Base-by-base conservation (phyloP, 768 basidiomycete species). In the Austroboletus eburneus region DNA sequence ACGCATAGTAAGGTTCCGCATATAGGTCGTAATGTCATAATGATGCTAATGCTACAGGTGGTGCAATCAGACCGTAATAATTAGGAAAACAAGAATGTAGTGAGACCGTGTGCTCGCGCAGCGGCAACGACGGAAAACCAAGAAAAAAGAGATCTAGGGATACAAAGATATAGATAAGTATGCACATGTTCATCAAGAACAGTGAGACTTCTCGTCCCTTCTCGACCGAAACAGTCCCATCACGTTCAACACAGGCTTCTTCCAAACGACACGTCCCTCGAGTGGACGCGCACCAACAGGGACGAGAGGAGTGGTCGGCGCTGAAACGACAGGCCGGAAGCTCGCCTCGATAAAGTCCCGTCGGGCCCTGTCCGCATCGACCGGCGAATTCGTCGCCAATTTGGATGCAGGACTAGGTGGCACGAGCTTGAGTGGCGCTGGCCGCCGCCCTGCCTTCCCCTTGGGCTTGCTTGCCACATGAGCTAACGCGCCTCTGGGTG, bases 301-400 rank as follows among this genome's bases (percentile, higher is more conserved):
- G 10, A 38, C 35, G 29, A 27, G 17, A 12, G 36, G 47, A 13
- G 24, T 33, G 17, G 30, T 38, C 22, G 49, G 49, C 20, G 41
- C 38, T 23, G 38, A 43, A 16, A 5, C 1, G 5, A 14, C 29
- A 14, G 73, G 72, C n/a, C 59, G 57, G 50, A 77, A 78, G 27
- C 74, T 75, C n/a, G 67, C 58, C 14, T 68, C 66, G 51, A 77
- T 48, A 44, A 78, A 78, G 37, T 73, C 73, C 51, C 42, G 59
- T 37, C 64, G 66, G 47, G 69, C 63, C 17, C 57, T 58, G 12
- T 64, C 64, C 3, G 56, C 39, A 47, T 74, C 72, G 17, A 68
- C 48, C 1, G 68, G 68, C 6, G 67, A 67, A 52, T 72, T 67
- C 32, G 61, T 61, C 10, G 67, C 64, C 32, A 59, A 63, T 37